A percentile compares a stretch with the other conserved stretches of the same genome.
Conservation (phyloP, 2,329 filamentous ascomycete genomes). For the Drechmeria coniospora region DNA sequence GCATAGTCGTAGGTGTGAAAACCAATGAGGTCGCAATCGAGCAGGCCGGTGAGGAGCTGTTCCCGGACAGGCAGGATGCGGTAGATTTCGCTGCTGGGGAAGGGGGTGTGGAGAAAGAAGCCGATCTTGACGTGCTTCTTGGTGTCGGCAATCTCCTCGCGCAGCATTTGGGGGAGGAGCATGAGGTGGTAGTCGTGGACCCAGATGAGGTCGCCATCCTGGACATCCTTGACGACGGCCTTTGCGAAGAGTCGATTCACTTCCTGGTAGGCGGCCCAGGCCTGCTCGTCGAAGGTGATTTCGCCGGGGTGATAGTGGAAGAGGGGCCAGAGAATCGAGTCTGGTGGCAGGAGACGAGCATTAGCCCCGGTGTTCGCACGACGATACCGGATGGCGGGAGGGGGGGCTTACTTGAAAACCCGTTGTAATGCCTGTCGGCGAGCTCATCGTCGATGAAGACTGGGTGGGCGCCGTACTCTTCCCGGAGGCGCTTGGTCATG, state of each 20-base stretch:
- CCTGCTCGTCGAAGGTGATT: conserved; percentile 92
- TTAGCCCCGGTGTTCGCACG: background rate
- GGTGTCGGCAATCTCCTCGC: conserved; percentile 65
- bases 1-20: conserved; percentile 99
- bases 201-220: conserved; percentile 93
- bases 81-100: conserved; percentile 94
- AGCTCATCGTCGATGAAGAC: conserved; percentile 90
- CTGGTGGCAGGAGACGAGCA: conserved; percentile 23
- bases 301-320: conserved; percentile 98
- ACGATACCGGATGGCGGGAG: background rate
- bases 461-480: conserved; percentile 78
- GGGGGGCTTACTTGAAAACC: conserved; percentile 66
- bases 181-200: conserved; percentile 98
- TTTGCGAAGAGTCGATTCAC: conserved; percentile 88
- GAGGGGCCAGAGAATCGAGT: conserved; percentile 95
- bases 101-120: conserved; percentile 95
- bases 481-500: conserved; percentile 64
- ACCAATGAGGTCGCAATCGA: conserved; percentile 89
- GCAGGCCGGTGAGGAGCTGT: conserved; percentile 68
- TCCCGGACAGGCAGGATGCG: conserved; percentile 87
- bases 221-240: conserved; percentile 70
- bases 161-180: conserved; percentile 89
- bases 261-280: conserved; percentile 85
- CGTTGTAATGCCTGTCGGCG: conserved; percentile 92
- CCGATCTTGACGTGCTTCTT: conserved; percentile 94